Percentiles rank a stretch among this genome's conserved stretches.
These are phyloP conservation scores for Cyclotella baltica DNA, from an alignment of 108 stramenopile genomes.

Conservation along the genomic window DNA sequence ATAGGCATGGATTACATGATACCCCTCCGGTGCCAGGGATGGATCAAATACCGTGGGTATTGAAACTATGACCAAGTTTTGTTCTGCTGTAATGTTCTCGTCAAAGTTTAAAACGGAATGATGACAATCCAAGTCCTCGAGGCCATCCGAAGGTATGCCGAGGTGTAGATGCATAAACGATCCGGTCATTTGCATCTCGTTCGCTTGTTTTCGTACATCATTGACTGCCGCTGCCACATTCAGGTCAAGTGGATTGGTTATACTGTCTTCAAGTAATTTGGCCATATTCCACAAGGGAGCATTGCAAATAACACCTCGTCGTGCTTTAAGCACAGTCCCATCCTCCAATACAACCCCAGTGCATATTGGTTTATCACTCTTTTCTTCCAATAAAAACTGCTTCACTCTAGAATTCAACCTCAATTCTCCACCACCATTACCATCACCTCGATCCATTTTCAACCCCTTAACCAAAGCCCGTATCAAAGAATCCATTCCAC, in stretches of 20 bases:
- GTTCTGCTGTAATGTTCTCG: constrained; percentile 72
- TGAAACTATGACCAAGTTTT: constrained; percentile 86
- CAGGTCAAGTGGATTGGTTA: constrained; percentile 30
- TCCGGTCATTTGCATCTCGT: constrained; percentile 74
- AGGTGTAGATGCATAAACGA: constrained; percentile 93
- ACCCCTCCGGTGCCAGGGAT: constrained; percentile 84
- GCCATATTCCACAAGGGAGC: constrained; percentile 89
- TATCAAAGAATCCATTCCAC: constrained; percentile 86
- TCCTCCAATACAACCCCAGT: constrained; percentile 71
- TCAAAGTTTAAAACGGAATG: constrained; percentile 85
- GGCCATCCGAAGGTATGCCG: constrained; percentile 79
- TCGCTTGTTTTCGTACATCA: constrained; percentile 59
- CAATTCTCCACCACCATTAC: constrained; percentile 47
- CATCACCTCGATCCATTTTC: constrained; percentile 51
- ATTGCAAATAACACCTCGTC: constrained; percentile 85
- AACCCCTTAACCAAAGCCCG: constrained; percentile 83
- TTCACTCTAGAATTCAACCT: constrained; percentile 64
- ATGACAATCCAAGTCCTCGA: constrained; percentile 81
- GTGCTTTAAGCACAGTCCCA: constrained; percentile 68
- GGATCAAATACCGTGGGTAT: constrained; percentile 91
- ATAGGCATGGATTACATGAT: constrained; percentile 91
- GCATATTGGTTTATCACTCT: constrained; percentile 56
- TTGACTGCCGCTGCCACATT: constrained; percentile 45
- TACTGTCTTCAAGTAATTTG: constrained; percentile 66
- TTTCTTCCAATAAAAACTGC: constrained; percentile 67